Percentiles rank a stretch among this genome's conserved stretches.
phyloP scores from a whole-genome alignment of 169 alveolate genomes.

The Eimeria falciformis region DNA sequence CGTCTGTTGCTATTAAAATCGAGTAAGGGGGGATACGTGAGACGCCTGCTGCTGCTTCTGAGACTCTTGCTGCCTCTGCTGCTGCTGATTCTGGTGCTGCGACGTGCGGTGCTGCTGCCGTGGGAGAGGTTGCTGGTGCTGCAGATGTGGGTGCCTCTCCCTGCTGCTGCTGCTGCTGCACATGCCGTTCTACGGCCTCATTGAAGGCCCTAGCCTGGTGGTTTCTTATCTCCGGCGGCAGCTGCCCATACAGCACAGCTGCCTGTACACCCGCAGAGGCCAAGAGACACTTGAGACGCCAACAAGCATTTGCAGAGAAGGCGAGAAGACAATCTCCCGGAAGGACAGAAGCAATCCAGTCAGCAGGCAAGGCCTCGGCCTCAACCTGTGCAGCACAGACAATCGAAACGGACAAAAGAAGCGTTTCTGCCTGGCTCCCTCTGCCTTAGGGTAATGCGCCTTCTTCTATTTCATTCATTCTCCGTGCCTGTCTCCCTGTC shows the following conservation, averaged over 20 bases:
- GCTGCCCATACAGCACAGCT: conserved; percentile 87
- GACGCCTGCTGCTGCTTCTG: conserved; percentile 11
- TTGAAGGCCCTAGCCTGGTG: conserved; percentile 84
- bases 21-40: conserved; percentile 72
- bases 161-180: conserved; percentile 34
- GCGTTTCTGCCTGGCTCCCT: not conserved
- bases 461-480: not conserved
- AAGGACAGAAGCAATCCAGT: conserved; percentile 80
- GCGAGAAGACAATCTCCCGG: conserved; percentile 95
- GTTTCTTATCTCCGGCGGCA: conserved; percentile 92
- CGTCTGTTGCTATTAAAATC: conserved; percentile 93
- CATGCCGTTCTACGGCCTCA: conserved; percentile 60
- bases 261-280: conserved; percentile 84
- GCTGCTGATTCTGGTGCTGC: not conserved
- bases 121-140: not conserved
- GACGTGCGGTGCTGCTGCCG: conserved; percentile 7
- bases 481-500: not conserved
- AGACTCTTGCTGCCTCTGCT: not conserved
- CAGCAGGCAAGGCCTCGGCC: conserved; percentile 78
- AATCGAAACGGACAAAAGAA: not conserved
- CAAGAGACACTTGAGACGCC: conserved; percentile 79
- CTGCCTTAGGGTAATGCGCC: conserved; percentile 25
- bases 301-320: conserved; percentile 87
- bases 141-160: not conserved
- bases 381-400: conserved; percentile 40